Conservation (phyloP, 2,329 filamentous ascomycete species). For the Tolypocladium sp. region DNA sequence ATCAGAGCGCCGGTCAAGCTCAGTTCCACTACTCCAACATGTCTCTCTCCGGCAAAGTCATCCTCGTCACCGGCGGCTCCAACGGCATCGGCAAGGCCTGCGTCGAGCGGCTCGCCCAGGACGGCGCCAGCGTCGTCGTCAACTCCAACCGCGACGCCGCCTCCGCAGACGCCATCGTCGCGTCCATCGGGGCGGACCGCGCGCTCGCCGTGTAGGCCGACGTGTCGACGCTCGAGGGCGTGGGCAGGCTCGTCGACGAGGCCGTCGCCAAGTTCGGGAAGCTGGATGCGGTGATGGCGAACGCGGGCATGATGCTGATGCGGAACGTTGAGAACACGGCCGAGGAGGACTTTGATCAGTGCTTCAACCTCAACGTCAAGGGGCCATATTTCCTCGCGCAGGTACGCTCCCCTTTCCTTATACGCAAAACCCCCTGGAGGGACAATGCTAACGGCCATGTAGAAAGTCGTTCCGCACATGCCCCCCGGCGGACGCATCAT, state of each 20-base stretch:
- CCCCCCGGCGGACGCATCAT: conserved; percentile 37
- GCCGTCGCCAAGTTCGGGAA: conserved; percentile 40
- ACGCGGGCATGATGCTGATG: conserved; percentile 43
- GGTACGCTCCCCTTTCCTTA: conserved; percentile 11
- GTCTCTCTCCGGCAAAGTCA: conserved; percentile 25
- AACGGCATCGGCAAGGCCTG: conserved; percentile 52
- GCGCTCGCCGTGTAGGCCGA: conserved; percentile 49
- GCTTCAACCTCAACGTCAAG: conserved; percentile 46
- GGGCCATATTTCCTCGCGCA: conserved; percentile 44
- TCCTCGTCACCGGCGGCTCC: conserved; percentile 45
- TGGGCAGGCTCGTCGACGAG: conserved; percentile 38
- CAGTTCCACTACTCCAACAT: conserved; percentile 5
- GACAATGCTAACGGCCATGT: neutral
- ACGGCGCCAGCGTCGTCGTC: conserved; percentile 48
- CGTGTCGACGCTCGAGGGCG: conserved; percentile 32
- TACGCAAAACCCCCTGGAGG: too few relatives aligned
- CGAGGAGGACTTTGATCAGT: conserved; percentile 40
- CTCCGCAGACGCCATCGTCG: conserved; percentile 37
- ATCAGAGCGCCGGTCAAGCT: too few relatives aligned
- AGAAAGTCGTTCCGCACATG: conserved; percentile 45
- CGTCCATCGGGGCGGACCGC: conserved; percentile 34
- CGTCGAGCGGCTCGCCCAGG: conserved; percentile 44
- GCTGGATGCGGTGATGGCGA: conserved; percentile 50
- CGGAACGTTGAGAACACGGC: conserved; percentile 37
- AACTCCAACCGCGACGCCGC: conserved; percentile 40